A percentile compares a stretch with the other conserved stretches of the same genome.
phyloP scores from a whole-genome alignment of 2,329 filamentous ascomycete species.

The Cladosporium sp. region DNA sequence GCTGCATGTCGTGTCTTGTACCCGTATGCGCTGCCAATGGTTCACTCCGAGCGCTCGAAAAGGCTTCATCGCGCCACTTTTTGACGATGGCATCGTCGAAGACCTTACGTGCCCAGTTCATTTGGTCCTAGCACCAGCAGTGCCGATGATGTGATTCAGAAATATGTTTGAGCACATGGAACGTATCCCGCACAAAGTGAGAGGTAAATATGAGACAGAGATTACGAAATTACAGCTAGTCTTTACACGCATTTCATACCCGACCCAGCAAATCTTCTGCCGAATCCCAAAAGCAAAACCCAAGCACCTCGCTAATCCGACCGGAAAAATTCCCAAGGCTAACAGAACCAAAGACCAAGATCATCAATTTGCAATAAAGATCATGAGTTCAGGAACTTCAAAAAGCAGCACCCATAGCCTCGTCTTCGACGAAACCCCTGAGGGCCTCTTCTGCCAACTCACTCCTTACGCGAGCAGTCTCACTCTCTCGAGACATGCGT shows the following conservation, averaged over 20 bases:
- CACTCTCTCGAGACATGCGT: constrained; percentile 39
- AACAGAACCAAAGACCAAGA: background rate
- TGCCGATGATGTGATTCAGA: no score
- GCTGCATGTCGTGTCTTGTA: background rate
- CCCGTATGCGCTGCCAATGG: no score
- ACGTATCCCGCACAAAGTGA: no score
- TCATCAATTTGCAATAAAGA: background rate
- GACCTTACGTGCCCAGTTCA: background rate
- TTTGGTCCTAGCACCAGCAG: no score
- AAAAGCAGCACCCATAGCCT: constrained; percentile 32
- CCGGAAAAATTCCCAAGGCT: background rate
- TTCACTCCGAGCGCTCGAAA: background rate
- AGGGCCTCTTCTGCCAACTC: constrained; percentile 47
- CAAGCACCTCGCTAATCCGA: background rate
- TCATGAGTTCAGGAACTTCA: background rate
- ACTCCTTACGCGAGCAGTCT: constrained; percentile 41
- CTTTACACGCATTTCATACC: background rate
- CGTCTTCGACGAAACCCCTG: constrained; percentile 38
- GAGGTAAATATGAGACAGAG: background rate
- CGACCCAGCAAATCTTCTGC: background rate
- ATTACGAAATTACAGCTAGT: background rate
- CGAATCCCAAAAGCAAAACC: background rate
- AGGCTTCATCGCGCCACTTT: background rate
- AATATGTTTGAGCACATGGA: no score
- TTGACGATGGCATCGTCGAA: background rate